Evolutionary conservation across 306 rosid species (phyloP), one percentile per base, ranked within the genome.

Genomic region (Dryas octopetala): DNA sequence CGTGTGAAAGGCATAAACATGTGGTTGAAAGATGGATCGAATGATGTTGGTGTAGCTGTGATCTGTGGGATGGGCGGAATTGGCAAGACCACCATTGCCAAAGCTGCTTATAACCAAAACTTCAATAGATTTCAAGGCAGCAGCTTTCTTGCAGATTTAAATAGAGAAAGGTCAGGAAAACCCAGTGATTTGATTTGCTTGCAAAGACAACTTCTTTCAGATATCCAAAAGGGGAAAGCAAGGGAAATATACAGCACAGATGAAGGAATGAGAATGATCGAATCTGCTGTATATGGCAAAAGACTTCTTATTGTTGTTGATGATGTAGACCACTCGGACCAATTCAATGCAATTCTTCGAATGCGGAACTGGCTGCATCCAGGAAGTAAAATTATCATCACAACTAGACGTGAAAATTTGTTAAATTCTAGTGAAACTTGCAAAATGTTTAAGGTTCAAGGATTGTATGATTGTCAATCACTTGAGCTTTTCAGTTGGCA

Each of bases 361-460:
- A 40, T 13, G 67, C 17, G 5, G 3, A 17, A 62, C 6, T 62
- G 67, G 67, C 7, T 62, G 38, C 2, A 14, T 62, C 67, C 3
- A 32, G 6, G 67, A 62, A 62, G 67, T 62, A 62, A 62, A 62
- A 62, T 62, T 4, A 7, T 62, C 67, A 3, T 62, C 38, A 62
- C 67, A 0, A 62, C 67, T 7, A 2, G 67, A 40, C 46, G 1
- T 0, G 47, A 62, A 0, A 4, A 13, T 62, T 32, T 62, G 47
- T n/a, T n/a, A n/a, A n/a, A n/a, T n/a, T n/a, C n/a, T n/a, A n/a
- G n/a, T n/a, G n/a, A n/a, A n/a, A n/a, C n/a, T n/a, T n/a, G n/a
- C n/a, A n/a, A n/a, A n/a, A n/a, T n/a, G n/a, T n/a, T n/a, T n/a
- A n/a, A n/a, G n/a, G n/a, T n/a, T n/a, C n/a, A n/a, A n/a, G n/a